Conservation (phyloP, 2,329 filamentous ascomycete species). For the Hawksworthiomyces lignivorus region DNA sequence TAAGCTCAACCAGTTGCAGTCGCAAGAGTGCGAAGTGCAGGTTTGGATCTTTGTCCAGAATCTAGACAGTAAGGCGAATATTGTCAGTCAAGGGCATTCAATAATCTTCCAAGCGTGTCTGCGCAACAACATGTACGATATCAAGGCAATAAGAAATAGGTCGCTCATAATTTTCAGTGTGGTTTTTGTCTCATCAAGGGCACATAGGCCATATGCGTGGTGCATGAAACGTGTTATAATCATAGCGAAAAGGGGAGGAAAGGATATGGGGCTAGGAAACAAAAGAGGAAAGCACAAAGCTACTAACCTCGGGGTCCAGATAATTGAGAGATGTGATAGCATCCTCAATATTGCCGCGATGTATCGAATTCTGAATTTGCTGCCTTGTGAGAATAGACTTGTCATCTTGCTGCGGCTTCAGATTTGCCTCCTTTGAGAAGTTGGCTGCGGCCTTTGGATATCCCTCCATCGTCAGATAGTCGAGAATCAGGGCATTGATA, state of each 20-base stretch:
- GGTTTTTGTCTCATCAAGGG: constrained; percentile 83
- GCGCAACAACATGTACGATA: not conserved
- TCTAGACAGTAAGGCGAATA: constrained; percentile 45
- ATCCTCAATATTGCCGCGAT: constrained; percentile 73
- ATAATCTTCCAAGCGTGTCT: constrained; percentile 4
- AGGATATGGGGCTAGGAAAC: not conserved
- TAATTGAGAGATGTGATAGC: constrained; percentile 87
- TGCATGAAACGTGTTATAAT: constrained; percentile 99
- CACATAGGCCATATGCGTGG: constrained; percentile 93
- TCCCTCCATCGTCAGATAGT: constrained; percentile 93
- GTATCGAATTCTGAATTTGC: constrained; percentile 76
- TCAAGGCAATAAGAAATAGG: not conserved
- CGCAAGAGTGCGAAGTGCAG: constrained; percentile 86
- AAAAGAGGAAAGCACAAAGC: constrained; percentile 6
- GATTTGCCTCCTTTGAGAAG: constrained; percentile 89
- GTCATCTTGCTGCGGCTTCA: constrained; percentile 64
- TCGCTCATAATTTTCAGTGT: constrained; percentile 60
- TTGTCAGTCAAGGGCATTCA: constrained; percentile 19
- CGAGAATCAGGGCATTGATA: constrained; percentile 90
- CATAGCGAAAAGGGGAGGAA: constrained; percentile 50
- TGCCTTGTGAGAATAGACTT: constrained; percentile 70
- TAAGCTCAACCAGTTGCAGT: constrained; percentile 88
- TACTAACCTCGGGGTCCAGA: constrained; percentile 77
- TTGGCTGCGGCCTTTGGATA: constrained; percentile 88
- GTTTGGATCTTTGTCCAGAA: constrained; percentile 73